These are phyloP conservation scores for Ephemerocybe angulata DNA, from an alignment of 768 basidiomycete species.

Conservation along the genomic window DNA sequence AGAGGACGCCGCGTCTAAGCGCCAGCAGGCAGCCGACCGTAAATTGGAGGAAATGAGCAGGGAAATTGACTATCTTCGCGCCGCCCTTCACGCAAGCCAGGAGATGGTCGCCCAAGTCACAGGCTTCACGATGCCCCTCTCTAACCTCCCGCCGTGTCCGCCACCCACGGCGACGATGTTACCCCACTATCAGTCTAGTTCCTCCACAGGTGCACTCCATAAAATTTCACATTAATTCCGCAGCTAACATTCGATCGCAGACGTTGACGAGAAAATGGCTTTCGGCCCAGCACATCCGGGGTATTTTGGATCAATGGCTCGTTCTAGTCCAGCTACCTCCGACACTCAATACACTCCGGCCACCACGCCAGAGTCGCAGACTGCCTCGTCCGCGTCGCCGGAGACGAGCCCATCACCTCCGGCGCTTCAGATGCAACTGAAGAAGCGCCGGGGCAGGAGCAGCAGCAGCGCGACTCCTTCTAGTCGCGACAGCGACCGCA, in stretches of 20 bases:
- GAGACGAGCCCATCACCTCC: not conserved
- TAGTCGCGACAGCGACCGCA: conserved; percentile 4
- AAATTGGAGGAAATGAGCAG: conserved; percentile 16
- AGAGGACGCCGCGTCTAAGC: conserved; percentile 30
- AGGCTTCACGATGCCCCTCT: conserved; percentile 7
- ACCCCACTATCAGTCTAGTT: too few species aligned
- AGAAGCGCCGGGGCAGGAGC: conserved; percentile 8
- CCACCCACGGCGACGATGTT: too few species aligned
- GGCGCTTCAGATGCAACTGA: not conserved
- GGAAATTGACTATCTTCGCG: conserved; percentile 14
- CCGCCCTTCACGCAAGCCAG: conserved; percentile 3
- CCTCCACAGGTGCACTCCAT: too few species aligned
- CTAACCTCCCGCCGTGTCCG: too few species aligned
- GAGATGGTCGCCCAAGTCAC: not conserved
- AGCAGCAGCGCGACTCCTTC: not conserved
- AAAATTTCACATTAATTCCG: too few species aligned
- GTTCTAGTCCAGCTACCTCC: not conserved
- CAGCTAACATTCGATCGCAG: not conserved
- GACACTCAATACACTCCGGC: not conserved
- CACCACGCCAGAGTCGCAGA: not conserved
- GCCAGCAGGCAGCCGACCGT: conserved; percentile 9
- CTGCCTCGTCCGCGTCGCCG: conserved; percentile 3
- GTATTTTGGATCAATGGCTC: too few species aligned
- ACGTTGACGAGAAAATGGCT: not conserved
- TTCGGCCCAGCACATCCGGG: too few species aligned